phyloP scores from a whole-genome alignment of 768 basidiomycete species.

The Russula earlei region DNA sequence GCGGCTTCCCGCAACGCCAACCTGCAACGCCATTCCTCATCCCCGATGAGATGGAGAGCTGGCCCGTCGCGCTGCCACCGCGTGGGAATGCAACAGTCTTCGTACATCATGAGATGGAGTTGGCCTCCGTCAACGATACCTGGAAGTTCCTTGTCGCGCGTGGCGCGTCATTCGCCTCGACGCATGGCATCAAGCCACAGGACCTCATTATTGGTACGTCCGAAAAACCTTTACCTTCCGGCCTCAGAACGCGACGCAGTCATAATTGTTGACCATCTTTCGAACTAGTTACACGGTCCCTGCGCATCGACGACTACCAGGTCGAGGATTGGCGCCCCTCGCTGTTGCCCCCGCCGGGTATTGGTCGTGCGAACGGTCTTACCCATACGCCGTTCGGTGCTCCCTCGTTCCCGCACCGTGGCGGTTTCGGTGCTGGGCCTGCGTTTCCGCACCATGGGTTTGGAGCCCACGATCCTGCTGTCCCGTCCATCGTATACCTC shows the following conservation, averaged over 20 bases:
- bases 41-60: slow-evolving; percentile 13
- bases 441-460: slow-evolving; percentile 6
- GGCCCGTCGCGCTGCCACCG: slow-evolving; percentile 14
- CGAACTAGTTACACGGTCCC: slow-evolving; percentile 12
- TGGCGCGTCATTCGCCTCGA: slow-evolving; percentile 5
- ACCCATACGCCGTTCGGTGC: no score
- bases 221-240: neutral
- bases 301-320: slow-evolving; percentile 7
- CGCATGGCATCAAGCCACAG: slow-evolving; percentile 12
- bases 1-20: slow-evolving; percentile 8
- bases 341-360: neutral
- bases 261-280: no score
- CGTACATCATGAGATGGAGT: slow-evolving; percentile 5
- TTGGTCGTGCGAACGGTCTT: no score
- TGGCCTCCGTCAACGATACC: slow-evolving; percentile 13
- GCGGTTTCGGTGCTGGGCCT: no score
- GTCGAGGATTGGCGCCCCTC: slow-evolving; percentile 14
- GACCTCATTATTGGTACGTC: slow-evolving; percentile 12
- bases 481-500: slow-evolving; percentile 17
- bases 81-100: slow-evolving; percentile 7
- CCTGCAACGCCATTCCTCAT: slow-evolving; percentile 3
- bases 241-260: neutral
- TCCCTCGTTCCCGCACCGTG: no score
- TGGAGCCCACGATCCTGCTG: neutral
- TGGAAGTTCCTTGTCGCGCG: slow-evolving; percentile 11